These are phyloP conservation scores for Thuidium tamariscinum DNA, from an alignment of 225 moss, liverwort and hornwort species.

Conservation along the genomic window DNA sequence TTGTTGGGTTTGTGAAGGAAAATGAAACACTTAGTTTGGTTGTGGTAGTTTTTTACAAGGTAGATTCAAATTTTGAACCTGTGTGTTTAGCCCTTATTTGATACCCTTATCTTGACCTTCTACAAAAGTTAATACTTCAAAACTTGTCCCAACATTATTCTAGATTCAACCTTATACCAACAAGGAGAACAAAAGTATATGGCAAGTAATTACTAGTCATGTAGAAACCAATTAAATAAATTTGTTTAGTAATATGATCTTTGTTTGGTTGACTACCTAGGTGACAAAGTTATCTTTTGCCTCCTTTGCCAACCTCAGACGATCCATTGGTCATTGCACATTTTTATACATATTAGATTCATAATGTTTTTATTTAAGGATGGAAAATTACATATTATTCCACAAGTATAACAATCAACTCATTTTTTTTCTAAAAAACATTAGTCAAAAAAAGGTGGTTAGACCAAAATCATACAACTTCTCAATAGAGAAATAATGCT, in stretches of 20 bases:
- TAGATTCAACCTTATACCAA: accelerated
- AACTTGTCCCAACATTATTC: accelerated
- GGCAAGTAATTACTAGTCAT: background rate
- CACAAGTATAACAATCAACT: accelerated
- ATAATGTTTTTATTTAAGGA: background rate
- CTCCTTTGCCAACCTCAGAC: too few relatives aligned
- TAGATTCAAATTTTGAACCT: background rate
- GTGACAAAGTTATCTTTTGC: background rate
- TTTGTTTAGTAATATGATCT: accelerated
- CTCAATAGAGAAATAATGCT: background rate
- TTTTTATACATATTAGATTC: background rate
- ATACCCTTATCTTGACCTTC: accelerated
- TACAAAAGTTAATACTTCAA: background rate
- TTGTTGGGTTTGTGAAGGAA: background rate
- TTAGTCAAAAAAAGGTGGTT: accelerated
- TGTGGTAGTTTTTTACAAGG: accelerated
- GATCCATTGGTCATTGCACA: background rate
- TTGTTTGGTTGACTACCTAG: background rate
- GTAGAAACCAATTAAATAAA: too few relatives aligned
- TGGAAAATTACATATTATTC: background rate
- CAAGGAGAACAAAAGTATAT: accelerated
- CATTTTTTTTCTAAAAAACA: background rate
- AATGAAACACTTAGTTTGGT: background rate
- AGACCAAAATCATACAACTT: background rate
- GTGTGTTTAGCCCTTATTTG: accelerated